Percentiles rank a stretch among this genome's conserved stretches.
These are phyloP conservation scores for Maudiozyma turicensis DNA, from an alignment of 805 yeast species.

Conservation along the genomic window DNA sequence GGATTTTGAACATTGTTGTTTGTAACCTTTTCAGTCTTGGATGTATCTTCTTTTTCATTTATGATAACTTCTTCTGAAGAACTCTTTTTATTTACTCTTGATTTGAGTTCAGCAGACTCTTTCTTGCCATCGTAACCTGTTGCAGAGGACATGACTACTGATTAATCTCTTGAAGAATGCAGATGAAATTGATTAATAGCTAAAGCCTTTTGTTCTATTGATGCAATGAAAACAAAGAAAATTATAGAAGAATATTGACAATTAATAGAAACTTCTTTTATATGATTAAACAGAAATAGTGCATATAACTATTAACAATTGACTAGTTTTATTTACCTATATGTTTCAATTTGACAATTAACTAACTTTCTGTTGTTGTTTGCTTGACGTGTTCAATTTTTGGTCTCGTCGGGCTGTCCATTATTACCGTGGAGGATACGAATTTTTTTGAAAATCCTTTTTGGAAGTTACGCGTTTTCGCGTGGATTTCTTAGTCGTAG, in stretches of 20 bases:
- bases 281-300: too few species aligned
- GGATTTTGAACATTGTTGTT: slow-evolving; percentile 3
- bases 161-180: background rate
- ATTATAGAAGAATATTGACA: background rate
- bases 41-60: background rate
- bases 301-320: too few species aligned
- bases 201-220: background rate
- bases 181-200: background rate
- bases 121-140: slow-evolving; percentile 6
- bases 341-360: background rate
- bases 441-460: too few species aligned
- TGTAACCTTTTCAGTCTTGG: background rate
- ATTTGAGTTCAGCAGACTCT: slow-evolving; percentile 2
- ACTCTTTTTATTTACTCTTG: background rate
- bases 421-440: too few species aligned
- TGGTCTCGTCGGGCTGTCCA: background rate
- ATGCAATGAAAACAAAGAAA: background rate
- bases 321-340: too few species aligned
- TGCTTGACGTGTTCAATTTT: slow-evolving; percentile 2
- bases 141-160: slow-evolving; percentile 6
- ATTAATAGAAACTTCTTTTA: too few species aligned
- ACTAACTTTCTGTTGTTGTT: background rate
- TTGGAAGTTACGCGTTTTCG: too few species aligned
- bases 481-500: too few species aligned
- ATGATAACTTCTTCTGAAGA: background rate